Evolutionary conservation across 129 eudicot genomes (phyloP).

Genomic region (Pseudognaphalium luteoalbum): DNA sequence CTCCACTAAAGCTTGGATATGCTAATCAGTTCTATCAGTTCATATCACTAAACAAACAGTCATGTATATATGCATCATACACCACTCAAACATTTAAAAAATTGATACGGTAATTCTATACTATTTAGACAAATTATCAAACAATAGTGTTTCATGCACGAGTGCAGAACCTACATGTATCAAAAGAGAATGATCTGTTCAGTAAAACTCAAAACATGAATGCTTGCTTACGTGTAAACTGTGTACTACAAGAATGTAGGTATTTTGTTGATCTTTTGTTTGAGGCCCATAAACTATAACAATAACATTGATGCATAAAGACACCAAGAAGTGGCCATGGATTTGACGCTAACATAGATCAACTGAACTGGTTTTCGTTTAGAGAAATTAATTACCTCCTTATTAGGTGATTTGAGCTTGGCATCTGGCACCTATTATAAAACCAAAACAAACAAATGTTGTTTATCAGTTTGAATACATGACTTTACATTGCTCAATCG

Average conservation of each 20-base stretch:
- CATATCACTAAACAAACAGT: no score
- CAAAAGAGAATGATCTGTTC: neutral
- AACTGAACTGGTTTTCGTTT: neutral
- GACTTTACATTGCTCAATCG: slow-evolving; percentile 4
- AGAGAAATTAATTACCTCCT: slow-evolving; percentile 1
- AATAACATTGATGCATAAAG: slow-evolving; percentile 20
- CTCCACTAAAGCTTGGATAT: no score
- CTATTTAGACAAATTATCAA: neutral
- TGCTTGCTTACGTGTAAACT: neutral
- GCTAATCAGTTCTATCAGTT: no score
- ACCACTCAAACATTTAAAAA: no score
- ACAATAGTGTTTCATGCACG: neutral
- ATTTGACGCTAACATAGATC: neutral
- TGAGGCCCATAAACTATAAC: neutral
- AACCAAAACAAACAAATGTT: neutral
- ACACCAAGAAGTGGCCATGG: slow-evolving; percentile 21
- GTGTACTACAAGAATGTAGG: slow-evolving; percentile 15
- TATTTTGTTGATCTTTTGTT: slow-evolving; percentile 25
- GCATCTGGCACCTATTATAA: slow-evolving; percentile 23
- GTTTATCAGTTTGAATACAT: neutral
- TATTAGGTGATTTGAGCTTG: slow-evolving; percentile 18
- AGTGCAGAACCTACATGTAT: neutral
- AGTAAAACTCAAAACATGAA: slow-evolving; percentile 12
- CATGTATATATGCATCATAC: no score
- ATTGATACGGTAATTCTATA: no score